Percentiles rank a stretch among this genome's conserved stretches.
Conservation (phyloP, 2,329 filamentous ascomycete species). For the Colletotrichum liaoningense region DNA sequence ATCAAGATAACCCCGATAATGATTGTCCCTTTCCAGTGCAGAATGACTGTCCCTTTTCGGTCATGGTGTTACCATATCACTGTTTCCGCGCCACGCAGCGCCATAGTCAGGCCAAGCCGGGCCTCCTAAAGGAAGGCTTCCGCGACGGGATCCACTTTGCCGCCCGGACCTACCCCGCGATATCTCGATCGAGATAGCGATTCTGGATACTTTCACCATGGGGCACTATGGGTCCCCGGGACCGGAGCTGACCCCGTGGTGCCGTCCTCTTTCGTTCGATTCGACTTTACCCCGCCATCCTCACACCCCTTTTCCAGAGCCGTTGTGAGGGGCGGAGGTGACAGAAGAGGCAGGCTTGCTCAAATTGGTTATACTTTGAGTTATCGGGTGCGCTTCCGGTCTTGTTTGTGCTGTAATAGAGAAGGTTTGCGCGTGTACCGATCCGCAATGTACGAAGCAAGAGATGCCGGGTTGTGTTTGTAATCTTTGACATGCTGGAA, state of each 20-base stretch:
- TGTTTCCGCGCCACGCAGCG: too few relatives aligned
- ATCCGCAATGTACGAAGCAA: background rate
- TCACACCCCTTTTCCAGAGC: background rate
- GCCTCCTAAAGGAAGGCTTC: background rate
- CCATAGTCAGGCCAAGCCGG: background rate
- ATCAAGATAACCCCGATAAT: too few relatives aligned
- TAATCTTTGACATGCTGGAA: background rate
- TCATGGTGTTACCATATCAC: too few relatives aligned
- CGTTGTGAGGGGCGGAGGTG: background rate
- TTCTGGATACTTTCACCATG: background rate
- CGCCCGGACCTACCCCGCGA: constrained; percentile 1
- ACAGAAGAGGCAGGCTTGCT: constrained; percentile 21
- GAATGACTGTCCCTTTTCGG: too few relatives aligned
- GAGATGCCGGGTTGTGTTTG: background rate
- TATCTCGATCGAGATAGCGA: background rate
- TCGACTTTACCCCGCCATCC: constrained; percentile 6
- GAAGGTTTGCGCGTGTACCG: background rate
- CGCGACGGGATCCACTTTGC: constrained; percentile 3
- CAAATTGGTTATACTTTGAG: background rate
- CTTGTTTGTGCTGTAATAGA: too few relatives aligned
- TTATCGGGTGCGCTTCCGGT: background rate
- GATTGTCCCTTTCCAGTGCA: too few relatives aligned
- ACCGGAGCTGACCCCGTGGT: constrained; percentile 2
- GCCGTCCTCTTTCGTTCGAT: background rate
- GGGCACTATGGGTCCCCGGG: background rate